Base-by-base conservation (phyloP, 78 protist species). In the Mantamonas sphyraenae region DNA sequence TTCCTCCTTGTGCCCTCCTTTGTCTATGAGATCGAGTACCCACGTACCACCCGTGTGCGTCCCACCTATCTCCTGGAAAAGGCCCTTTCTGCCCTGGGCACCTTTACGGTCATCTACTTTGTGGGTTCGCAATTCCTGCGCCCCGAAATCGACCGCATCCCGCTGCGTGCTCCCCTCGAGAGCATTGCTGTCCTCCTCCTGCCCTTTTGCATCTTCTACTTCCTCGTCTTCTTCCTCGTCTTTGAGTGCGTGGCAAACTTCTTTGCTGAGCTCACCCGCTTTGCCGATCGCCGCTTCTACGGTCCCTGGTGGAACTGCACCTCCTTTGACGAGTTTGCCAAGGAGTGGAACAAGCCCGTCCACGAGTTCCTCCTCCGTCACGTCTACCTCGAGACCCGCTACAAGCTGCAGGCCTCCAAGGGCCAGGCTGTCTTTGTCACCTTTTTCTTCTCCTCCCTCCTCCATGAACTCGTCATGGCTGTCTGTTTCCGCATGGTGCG, bases 271-370 rank as follows among this genome's bases (percentile, higher is more conserved):
- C 4, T 82, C n/a, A 56, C 60, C n/a, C 38, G 7, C 45, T 74
- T 76, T 68, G 81, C 71, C 2, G 80, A 73, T 10, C 43, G 81
- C n/a, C 2, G 19, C 28, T 79, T 79, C 71, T 79, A 79, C 37
- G 45, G 14, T 2, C 66, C 7, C 43, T 79, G 83, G 83, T 79
- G 83, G 83, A 74, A 79, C 60, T 2, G 64, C 28, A 69, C 74
- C 37, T 28, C 19, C 75, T 65, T 22, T 61, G 75, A 59, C n/a
- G 70, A 65, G 35, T 65, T 22, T 33, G 4, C 70, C 28, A 45
- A 53, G 28, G 14, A 65, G 40, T 65, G 70, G 70, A 65, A 65
- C 70, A 43, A 47, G 70, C 70, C 70, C 26, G 70, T 65, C 26
- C 70, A 65, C 56, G 51, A 35, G 56, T 65, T 3, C 26, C 56